Conservation (phyloP, 768 basidiomycete genomes). For the Kondoa subrosea region DNA sequence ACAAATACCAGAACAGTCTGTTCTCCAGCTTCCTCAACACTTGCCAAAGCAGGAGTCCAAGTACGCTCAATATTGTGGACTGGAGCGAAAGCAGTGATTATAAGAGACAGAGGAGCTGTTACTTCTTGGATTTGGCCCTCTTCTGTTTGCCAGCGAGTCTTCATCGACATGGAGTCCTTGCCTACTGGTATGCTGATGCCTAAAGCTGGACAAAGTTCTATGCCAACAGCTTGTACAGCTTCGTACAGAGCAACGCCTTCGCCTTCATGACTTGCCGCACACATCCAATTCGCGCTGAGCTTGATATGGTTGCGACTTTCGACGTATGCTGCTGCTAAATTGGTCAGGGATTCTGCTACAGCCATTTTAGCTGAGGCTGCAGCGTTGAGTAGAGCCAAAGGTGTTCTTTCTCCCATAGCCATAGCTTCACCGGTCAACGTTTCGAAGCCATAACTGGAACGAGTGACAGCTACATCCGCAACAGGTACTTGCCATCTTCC, state of each 20-base stretch:
- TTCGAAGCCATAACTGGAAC: constrained; percentile 84
- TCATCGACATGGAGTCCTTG: constrained; percentile 99
- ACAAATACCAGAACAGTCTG: constrained; percentile 65
- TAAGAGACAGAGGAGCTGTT: constrained; percentile 75
- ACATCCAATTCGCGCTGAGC: constrained; percentile 99
- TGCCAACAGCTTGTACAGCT: constrained; percentile 65
- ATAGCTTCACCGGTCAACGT: constrained; percentile 76
- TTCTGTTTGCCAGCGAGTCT: constrained; percentile 66
- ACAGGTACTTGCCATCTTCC: constrained; percentile 98
- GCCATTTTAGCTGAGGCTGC: constrained; percentile 92
- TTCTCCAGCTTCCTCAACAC: constrained; percentile 36
- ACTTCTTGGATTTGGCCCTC: constrained; percentile 53
- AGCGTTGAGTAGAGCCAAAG: constrained; percentile 67
- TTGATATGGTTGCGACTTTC: constrained; percentile 58
- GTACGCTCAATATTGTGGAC: constrained; percentile 61
- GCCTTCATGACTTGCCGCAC: constrained; percentile 58
- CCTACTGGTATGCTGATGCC: constrained; percentile 92
- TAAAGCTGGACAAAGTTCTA: constrained; percentile 81
- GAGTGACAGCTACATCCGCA: constrained; percentile 89
- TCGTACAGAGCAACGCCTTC: constrained; percentile 81
- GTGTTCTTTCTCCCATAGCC: constrained; percentile 96
- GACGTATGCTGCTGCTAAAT: constrained; percentile 65
- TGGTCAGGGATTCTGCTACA: constrained; percentile 80
- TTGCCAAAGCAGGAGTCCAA: constrained; percentile 80
- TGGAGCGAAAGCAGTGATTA: constrained; percentile 84